phyloP scores from a whole-genome alignment of 352 stramenopile species.

The Pythium utonaiense region DNA sequence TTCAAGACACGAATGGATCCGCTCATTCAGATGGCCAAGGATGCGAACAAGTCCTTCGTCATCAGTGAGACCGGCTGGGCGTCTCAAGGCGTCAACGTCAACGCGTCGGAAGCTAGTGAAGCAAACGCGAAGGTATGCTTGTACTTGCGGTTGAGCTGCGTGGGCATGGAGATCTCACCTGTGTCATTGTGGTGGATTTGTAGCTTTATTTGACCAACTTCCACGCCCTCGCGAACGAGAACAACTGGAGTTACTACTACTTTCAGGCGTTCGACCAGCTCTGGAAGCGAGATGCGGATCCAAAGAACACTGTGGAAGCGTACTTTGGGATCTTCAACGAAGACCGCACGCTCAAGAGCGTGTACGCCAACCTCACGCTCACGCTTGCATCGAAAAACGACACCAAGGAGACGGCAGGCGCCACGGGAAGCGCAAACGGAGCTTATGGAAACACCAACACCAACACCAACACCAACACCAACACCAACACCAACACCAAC shows the following conservation, averaged over 20 bases:
- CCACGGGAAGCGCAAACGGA: background rate
- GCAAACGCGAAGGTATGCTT: slow-evolving; percentile 35
- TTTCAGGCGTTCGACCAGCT: slow-evolving; percentile 62
- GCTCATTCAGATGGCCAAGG: slow-evolving; percentile 30
- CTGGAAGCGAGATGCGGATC: slow-evolving; percentile 41
- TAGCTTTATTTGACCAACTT: slow-evolving; percentile 64
- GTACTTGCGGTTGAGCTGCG: background rate
- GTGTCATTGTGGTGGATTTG: background rate
- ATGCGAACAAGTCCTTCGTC: slow-evolving; percentile 40
- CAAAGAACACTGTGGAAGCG: slow-evolving; percentile 49
- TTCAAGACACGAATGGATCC: slow-evolving; percentile 38
- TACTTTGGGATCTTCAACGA: slow-evolving; percentile 56
- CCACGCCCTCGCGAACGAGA: slow-evolving; percentile 30
- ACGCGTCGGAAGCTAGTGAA: slow-evolving; percentile 36
- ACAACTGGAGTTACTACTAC: slow-evolving; percentile 66
- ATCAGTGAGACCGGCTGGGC: slow-evolving; percentile 75
- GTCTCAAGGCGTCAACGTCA: slow-evolving; percentile 30
- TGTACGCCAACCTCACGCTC: slow-evolving; percentile 23
- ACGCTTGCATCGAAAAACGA: background rate
- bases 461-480: too few relatives aligned
- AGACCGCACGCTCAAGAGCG: slow-evolving; percentile 43
- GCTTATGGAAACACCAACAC: background rate
- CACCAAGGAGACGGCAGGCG: background rate
- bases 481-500: too few relatives aligned
- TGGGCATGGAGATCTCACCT: background rate